A percentile compares a stretch with the other conserved stretches of the same genome.
Evolutionary conservation across 257 asterid genomes (phyloP).

Genomic region (Solanum pennellii): DNA sequence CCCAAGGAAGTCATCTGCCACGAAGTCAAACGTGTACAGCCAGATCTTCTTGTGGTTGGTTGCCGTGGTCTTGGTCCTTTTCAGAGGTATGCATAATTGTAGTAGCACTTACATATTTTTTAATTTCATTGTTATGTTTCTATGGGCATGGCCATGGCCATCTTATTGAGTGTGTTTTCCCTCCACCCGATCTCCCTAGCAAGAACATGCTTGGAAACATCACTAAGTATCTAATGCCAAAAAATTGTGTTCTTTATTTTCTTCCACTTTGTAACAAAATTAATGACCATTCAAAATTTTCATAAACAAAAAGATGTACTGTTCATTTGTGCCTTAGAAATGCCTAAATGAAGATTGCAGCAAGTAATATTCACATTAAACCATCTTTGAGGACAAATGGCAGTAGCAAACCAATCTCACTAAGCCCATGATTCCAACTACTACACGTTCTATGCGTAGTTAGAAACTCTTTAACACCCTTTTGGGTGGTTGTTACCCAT

Average conservation of each 20-base stretch:
- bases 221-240: neutral
- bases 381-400: neutral
- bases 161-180: neutral
- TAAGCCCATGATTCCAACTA: neutral
- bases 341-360: neutral
- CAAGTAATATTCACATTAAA: neutral
- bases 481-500: neutral
- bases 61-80: slow-evolving; percentile 90
- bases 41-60: slow-evolving; percentile 83
- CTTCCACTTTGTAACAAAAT: neutral
- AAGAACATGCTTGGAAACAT: neutral
- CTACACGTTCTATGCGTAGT: neutral
- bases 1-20: slow-evolving; percentile 70
- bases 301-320: neutral
- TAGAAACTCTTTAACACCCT: neutral
- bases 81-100: slow-evolving; percentile 41
- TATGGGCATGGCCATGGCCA: neutral
- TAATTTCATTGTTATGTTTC: neutral
- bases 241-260: neutral
- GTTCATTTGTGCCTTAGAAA: neutral
- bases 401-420: neutral
- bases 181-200: neutral
- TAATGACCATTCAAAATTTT: neutral
- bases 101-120: neutral
- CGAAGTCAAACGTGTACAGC: slow-evolving; percentile 52